These are phyloP conservation scores for Botrytis fabae DNA, from an alignment of 2,329 filamentous ascomycete genomes.

Conservation along the genomic window DNA sequence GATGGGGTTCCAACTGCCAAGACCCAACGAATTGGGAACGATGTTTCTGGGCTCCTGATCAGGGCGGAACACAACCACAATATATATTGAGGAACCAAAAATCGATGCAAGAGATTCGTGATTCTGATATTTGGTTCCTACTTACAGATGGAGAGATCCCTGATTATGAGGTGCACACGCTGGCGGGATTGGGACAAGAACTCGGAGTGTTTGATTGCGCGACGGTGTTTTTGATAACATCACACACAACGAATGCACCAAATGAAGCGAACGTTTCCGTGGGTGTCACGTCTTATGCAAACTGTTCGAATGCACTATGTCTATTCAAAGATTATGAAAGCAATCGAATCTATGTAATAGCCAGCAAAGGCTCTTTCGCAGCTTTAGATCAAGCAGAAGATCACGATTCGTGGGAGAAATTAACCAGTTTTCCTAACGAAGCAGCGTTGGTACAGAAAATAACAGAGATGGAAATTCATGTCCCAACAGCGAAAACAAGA, in stretches of 20 bases:
- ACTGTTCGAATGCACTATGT: neutral
- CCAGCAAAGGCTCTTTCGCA: neutral
- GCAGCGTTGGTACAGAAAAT: neutral
- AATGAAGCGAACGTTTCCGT: neutral
- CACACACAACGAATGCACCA: neutral
- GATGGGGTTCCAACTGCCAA: neutral
- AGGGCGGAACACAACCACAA: neutral
- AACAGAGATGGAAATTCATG: neutral
- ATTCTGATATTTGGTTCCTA: slow-evolving; percentile 4
- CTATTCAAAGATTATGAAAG: neutral
- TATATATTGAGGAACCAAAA: neutral
- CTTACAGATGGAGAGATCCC: slow-evolving; percentile 2
- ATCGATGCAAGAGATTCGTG: neutral
- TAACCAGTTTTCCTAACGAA: neutral
- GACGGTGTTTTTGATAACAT: neutral
- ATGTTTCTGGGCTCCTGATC: neutral
- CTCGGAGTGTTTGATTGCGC: neutral
- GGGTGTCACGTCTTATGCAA: neutral
- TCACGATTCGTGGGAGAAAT: neutral
- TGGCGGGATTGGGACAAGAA: neutral
- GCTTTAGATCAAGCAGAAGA: neutral
- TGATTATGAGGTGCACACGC: neutral
- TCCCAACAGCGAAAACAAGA: slow-evolving; percentile 5
- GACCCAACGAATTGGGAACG: slow-evolving; percentile 1
- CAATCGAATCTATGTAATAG: neutral